Base-by-base conservation (phyloP, 1,284 basidiomycete genomes). In the Wolfiporia cocos region DNA sequence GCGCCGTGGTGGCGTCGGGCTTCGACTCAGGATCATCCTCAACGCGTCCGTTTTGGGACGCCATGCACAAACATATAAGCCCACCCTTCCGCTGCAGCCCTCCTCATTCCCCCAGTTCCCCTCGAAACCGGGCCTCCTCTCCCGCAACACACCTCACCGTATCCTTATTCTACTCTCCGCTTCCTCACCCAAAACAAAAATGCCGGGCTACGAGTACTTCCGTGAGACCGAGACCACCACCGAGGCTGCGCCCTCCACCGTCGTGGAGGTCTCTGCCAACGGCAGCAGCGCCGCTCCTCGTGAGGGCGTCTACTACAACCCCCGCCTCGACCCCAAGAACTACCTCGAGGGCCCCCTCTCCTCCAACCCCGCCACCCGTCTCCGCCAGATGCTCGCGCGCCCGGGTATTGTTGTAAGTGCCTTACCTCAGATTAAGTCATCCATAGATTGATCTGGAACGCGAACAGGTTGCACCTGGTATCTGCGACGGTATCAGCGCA, bases 401-500 rank as follows among this genome's bases (percentile, higher is more conserved):
- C 83, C 83, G 6, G 84, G 84, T 24, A 86, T 87, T 42, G 78
- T 87, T 29, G 84, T 86, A 67, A 46, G 78, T 67, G 15, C 10
- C 0, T 18, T 9, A n/a, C n/a, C 14, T 19, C 6, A 11, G n/a
- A 9, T 36, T 21, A 22, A 2, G 34, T 24, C 29, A 4, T 24
- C 20, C 23, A 17, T 31, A 11, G 21, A 20, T 12, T 44, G 12
- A 43, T 6, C 18, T 18, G 19, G 37, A 20, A 17, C 20, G 10
- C 10, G 24, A 1, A 4, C 31, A 82, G 81, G 64, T 83, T 52
- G 83, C 83, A 2, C 85, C 85, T 5, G 86, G 86, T 42, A 85
- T 89, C 33, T 89, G 83, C 52, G 86, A 89, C 49, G 86, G 86
- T 39, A 87, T 89, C 59, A 84, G 80, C 51, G 85, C 86, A 4